These are phyloP conservation scores for Termitomyces sp. DNA, from an alignment of 768 basidiomycete genomes.

Conservation along the genomic window DNA sequence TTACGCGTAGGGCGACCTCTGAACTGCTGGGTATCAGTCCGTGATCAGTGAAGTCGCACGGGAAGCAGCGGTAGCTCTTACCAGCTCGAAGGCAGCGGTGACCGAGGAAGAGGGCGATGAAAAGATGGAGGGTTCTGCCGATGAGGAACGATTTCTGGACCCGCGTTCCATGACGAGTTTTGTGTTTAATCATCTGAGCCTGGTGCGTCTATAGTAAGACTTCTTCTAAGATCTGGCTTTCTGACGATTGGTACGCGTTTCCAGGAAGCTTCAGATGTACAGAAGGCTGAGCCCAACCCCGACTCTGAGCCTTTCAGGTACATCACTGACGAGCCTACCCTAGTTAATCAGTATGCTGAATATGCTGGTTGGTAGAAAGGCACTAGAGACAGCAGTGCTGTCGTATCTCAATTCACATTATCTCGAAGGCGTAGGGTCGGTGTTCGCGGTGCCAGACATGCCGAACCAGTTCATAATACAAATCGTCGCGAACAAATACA, in stretches of 20 bases:
- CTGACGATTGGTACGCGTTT: conserved; percentile 8
- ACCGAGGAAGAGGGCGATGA: neutral
- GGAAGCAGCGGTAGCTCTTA: conserved; percentile 25
- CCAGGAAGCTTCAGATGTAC: conserved; percentile 77
- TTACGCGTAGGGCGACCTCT: neutral
- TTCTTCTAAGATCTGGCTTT: neutral
- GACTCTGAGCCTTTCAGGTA: conserved; percentile 79
- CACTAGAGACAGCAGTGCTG: conserved; percentile 64
- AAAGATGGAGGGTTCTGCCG: conserved; percentile 28
- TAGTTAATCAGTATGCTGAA: neutral
- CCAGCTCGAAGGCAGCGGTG: neutral
- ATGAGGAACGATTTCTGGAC: conserved; percentile 76
- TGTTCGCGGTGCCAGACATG: conserved; percentile 53
- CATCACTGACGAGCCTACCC: conserved; percentile 9
- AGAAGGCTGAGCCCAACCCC: conserved; percentile 54
- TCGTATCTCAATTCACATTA: conserved; percentile 81
- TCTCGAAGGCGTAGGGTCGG: conserved; percentile 69
- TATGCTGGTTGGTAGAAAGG: conserved; percentile 39
- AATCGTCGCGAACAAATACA: conserved; percentile 95
- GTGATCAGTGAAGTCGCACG: conserved; percentile 76
- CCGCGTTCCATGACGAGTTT: conserved; percentile 78
- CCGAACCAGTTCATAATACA: conserved; percentile 61
- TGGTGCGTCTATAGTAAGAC: conserved; percentile 51
- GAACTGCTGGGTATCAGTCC: conserved; percentile 42
- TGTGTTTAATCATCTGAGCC: conserved; percentile 77